Evolutionary conservation across 2,329 filamentous ascomycete genomes (phyloP).

Genomic region (Coniella lustricola): DNA sequence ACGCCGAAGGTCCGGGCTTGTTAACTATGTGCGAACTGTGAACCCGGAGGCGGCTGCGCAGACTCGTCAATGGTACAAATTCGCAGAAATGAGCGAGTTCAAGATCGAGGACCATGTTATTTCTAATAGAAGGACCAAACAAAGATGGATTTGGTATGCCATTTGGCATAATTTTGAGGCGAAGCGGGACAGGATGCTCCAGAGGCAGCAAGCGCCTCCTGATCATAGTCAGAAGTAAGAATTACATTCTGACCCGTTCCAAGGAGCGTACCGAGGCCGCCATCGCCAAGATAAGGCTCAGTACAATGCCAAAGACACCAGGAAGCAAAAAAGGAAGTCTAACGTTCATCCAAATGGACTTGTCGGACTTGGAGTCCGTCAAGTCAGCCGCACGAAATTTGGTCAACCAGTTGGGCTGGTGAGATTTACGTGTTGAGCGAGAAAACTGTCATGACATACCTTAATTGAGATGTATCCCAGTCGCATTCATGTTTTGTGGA

Average conservation of each 20-base stretch:
- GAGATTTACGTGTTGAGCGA: slow-evolving; percentile 10
- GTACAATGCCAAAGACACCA: slow-evolving; percentile 4
- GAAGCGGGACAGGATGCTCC: background rate
- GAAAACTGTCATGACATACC: background rate
- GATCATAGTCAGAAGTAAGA: slow-evolving; percentile 24
- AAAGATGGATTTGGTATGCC: slow-evolving; percentile 31
- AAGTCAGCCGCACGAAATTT: slow-evolving; percentile 15
- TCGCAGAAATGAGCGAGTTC: slow-evolving; percentile 30
- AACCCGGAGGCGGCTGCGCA: slow-evolving; percentile 20
- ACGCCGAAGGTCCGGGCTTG: slow-evolving; percentile 28
- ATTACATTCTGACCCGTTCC: slow-evolving; percentile 42
- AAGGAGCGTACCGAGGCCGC: slow-evolving; percentile 18
- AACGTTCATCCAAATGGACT: slow-evolving; percentile 18
- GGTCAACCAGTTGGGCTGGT: slow-evolving; percentile 12
- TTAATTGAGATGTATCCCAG: background rate
- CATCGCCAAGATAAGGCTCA: slow-evolving; percentile 17
- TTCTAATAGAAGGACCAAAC: slow-evolving; percentile 19
- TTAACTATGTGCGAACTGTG: slow-evolving; percentile 30
- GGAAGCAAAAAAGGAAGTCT: slow-evolving; percentile 11
- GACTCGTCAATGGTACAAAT: slow-evolving; percentile 31
- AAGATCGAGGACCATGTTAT: slow-evolving; percentile 23
- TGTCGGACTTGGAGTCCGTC: slow-evolving; percentile 18
- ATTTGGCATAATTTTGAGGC: slow-evolving; percentile 18
- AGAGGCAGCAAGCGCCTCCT: background rate
- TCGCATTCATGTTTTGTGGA: background rate